phyloP scores from a whole-genome alignment of 768 basidiomycete species.

The Rhodosporidiobolus odoratus region DNA sequence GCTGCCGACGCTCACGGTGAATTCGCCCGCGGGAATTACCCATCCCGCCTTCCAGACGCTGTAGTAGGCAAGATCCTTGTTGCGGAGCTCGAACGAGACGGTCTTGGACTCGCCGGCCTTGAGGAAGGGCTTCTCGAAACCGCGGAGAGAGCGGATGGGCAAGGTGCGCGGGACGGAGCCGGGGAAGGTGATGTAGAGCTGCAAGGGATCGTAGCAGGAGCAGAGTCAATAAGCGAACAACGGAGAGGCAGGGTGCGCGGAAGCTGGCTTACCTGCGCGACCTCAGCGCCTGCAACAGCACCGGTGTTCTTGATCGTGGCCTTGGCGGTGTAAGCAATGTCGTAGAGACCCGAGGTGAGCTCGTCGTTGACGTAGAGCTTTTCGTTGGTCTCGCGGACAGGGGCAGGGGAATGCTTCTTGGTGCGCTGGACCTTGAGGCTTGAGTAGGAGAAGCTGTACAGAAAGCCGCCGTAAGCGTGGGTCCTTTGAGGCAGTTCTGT shows the following conservation, averaged over 20 bases:
- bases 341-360: constrained; percentile 2
- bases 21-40: constrained; percentile 34
- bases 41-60: constrained; percentile 27
- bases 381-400: constrained; percentile 28
- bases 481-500: too few relatives aligned
- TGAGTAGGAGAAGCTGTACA: constrained; percentile 42
- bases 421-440: constrained; percentile 21
- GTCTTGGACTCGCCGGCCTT: constrained; percentile 40
- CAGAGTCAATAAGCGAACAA: not conserved
- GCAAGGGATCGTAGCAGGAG: too few relatives aligned
- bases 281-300: constrained; percentile 24
- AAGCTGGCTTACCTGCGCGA: constrained; percentile 28
- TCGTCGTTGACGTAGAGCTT: constrained; percentile 16
- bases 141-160: constrained; percentile 38
- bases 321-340: constrained; percentile 15
- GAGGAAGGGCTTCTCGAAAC: constrained; percentile 40
- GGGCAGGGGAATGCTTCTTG: not conserved
- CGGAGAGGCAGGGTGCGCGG: too few relatives aligned
- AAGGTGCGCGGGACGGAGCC: constrained; percentile 14
- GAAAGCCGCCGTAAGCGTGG: too few relatives aligned
- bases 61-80: constrained; percentile 32
- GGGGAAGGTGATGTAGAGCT: constrained; percentile 39
- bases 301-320: constrained; percentile 32
- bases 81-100: constrained; percentile 44
- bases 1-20: constrained; percentile 34